Evolutionary conservation across 1,139 yeast genomes (phyloP), one percentile per base, ranked within the genome.

Genomic region (Pichia sp.): DNA sequence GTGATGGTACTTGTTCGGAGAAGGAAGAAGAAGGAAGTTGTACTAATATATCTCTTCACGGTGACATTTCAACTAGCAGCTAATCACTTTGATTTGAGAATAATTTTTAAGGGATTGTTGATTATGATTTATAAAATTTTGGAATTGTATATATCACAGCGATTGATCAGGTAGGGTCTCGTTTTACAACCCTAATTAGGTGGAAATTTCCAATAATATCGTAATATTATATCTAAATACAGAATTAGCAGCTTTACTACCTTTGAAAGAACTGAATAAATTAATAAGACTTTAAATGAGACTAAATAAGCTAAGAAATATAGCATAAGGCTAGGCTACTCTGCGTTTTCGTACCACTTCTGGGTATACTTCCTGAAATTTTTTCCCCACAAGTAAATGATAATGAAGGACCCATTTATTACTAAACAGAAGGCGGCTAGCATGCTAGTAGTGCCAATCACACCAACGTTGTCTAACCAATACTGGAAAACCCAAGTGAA

Each of bases 361-460:
- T 32, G 19, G 5, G 54, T 51, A 8, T 26, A 43, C 13, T 47
- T 51, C 36, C 54, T 51, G 32, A 51, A 51, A 7, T 42, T 32
- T 15, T 51, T 51, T 32, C 54, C 54, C 44, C 51, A 47, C 8
- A 23, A 7, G 45, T 36, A 51, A 26, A 51, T 43, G 2, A 42
- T 19, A 36, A 47, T 1, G 11, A 31, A 46, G 48, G 26, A 31
- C 1, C 47, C 47, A 61, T 77, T 77, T 57, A 76, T 70, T 4
- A 75, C 67, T 29, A 76, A 45, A 23, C 76, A 70, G 47, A 77
- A 61, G 74, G 73, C 72, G 59, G 76, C 77, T 73, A 77, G 26
- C 26, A 76, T 63, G 78, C 79, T 75, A 0, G 80, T 73, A 7
- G 78, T 72, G 3, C 58, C 59, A 7, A 54, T 54, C 31, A 56